Base-by-base conservation (phyloP, 2,329 filamentous ascomycete genomes). In the Bipolaris victoriae region DNA sequence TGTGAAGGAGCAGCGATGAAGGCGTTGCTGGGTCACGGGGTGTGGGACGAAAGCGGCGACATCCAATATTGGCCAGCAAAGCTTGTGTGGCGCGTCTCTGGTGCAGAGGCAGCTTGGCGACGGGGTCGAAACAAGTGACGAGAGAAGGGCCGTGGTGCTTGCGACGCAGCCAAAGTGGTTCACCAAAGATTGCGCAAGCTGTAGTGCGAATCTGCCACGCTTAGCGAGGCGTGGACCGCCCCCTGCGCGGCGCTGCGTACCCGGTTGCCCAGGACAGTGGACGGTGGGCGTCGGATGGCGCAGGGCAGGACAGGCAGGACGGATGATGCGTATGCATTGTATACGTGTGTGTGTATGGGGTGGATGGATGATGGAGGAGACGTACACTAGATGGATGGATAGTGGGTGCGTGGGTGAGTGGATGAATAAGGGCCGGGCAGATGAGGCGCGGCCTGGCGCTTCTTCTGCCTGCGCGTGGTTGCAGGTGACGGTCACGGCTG, bases 111-210 rank as follows among this genome's bases (percentile, higher is more conserved):
- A 24, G 22, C 55, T 57, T 55, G 53, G 53, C 53, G 35, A 35
- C 35, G 43, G 18, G 18, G 36, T 22, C 54, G 54, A 48, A 57
- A 52, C 49, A 18, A 29, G 35, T 36, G 54, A 53, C 36, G 31
- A 33, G 36, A 47, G 20, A 43, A 49, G 37, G 31, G 20, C 37
- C 20, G 43, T 36, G 44, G 44, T 48, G 49, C 29, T 57, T 49
- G 55, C 55, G 55, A 54, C 45, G 55, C 55, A 20, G 50, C 29
- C 20, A 58, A 47, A 58, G 51, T 55, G 51, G 55, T 58, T 55
- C 55, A 58, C 33, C 13, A 41, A 36, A 51, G 54, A 60, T 60
- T 60, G 58, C 58, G 58, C 58, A 61, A 61, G 52, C 58, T 58
- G 55, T 51, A 50, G 58, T 57, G 55, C 58, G 46, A 50, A 52